phyloP scores from a whole-genome alignment of 1,284 basidiomycete genomes.

The Lignosus rhinocerotis region DNA sequence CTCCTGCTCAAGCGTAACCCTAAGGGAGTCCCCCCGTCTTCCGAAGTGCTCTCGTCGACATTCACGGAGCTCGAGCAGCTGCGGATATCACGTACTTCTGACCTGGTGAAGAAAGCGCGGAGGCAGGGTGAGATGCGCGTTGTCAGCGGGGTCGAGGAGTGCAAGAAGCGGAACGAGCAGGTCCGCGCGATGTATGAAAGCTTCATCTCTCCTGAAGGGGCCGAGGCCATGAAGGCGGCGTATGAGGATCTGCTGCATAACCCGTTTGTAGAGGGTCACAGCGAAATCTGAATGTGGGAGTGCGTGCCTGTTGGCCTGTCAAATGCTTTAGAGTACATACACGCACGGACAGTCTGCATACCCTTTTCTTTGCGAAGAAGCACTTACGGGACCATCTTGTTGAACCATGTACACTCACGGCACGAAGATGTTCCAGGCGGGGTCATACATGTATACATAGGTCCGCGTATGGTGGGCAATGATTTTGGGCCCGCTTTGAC shows the following conservation, averaged over 20 bases:
- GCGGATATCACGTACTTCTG: slow-evolving; percentile 37
- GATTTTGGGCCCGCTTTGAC: neutral
- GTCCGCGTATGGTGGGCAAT: too few relatives aligned
- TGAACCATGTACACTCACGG: too few relatives aligned
- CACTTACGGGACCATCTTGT: too few relatives aligned
- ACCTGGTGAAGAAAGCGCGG: slow-evolving; percentile 40
- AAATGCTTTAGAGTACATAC: neutral
- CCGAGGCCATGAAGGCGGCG: neutral
- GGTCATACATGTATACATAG: neutral
- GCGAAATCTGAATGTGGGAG: neutral
- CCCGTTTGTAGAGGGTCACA: neutral
- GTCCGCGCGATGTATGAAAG: slow-evolving; percentile 19
- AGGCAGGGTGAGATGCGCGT: slow-evolving; percentile 40
- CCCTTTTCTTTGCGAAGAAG: neutral
- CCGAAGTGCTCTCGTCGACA: slow-evolving; percentile 31
- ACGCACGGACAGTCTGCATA: neutral
- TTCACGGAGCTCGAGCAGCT: slow-evolving; percentile 35
- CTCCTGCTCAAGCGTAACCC: slow-evolving; percentile 39
- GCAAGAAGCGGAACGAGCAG: slow-evolving; percentile 34
- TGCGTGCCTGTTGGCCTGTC: neutral
- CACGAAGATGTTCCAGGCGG: too few relatives aligned
- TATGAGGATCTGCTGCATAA: neutral
- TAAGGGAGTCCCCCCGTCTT: slow-evolving; percentile 30
- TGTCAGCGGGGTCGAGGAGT: slow-evolving; percentile 35
- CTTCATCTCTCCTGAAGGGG: neutral